Percentiles rank a stretch among this genome's conserved stretches.
These are phyloP conservation scores for Lolium multiflorum DNA, from an alignment of 176 grass and related monocot genomes.

Conservation along the genomic window DNA sequence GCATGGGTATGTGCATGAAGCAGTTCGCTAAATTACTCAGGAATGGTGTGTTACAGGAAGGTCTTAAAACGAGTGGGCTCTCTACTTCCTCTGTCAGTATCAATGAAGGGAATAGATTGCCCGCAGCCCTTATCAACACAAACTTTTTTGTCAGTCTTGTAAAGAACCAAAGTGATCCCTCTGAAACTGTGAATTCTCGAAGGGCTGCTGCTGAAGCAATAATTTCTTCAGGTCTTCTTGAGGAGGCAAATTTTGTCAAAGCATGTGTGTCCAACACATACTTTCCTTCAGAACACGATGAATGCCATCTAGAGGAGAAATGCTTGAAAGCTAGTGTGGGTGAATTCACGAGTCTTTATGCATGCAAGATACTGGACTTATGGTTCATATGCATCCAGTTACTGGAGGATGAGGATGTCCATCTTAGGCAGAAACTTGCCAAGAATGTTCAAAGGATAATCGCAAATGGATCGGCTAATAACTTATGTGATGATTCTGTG, in stretches of 20 bases:
- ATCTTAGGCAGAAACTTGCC: constrained; percentile 76
- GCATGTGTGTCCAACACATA: constrained; percentile 55
- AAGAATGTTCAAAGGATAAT: constrained; percentile 83
- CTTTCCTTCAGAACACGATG: constrained; percentile 49
- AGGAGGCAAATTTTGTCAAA: constrained; percentile 56
- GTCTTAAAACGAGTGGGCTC: constrained; percentile 38
- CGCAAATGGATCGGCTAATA: constrained; percentile 50
- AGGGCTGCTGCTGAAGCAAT: constrained; percentile 79
- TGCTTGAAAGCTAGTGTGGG: constrained; percentile 37
- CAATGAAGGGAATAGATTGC: constrained; percentile 46
- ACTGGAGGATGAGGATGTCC: constrained; percentile 91
- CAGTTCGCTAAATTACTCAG: constrained; percentile 62
- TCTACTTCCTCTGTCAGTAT: constrained; percentile 38
- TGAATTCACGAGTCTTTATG: constrained; percentile 66
- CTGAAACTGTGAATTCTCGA: constrained; percentile 79
- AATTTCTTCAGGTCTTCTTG: constrained; percentile 78
- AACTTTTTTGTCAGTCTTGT: constrained; percentile 74
- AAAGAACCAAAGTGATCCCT: constrained; percentile 71
- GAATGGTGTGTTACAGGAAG: constrained; percentile 41
- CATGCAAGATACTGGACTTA: constrained; percentile 77
- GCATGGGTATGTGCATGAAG: constrained; percentile 93
- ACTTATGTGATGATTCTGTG: constrained; percentile 60
- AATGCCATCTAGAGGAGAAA: constrained; percentile 51
- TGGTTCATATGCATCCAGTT: constrained; percentile 90
- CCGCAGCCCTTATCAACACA: constrained; percentile 50